Conservation (phyloP, 1,284 basidiomycete genomes). For the Apiotrichum siamense region DNA sequence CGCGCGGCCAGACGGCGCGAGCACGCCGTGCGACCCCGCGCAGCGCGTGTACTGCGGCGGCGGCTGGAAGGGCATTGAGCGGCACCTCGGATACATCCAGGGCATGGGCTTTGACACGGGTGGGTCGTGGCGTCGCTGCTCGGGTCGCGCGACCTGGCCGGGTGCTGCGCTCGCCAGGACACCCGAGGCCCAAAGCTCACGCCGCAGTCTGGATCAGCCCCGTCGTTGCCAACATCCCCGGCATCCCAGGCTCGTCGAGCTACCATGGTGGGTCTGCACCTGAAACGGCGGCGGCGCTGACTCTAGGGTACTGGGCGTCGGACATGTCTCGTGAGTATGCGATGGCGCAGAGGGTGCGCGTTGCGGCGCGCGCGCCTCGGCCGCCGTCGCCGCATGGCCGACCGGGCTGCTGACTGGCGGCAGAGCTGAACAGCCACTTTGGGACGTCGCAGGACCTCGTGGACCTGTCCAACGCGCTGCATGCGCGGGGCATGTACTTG, state of each 20-base stretch:
- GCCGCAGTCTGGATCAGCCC: slow-evolving; percentile 44
- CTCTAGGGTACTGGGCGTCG: slow-evolving; percentile 44
- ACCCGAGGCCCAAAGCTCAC: no score
- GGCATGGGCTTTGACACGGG: slow-evolving; percentile 48
- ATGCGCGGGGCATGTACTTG: slow-evolving; percentile 50
- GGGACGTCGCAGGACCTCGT: slow-evolving; percentile 48
- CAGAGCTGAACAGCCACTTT: slow-evolving; percentile 48
- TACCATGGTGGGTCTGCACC: slow-evolving; percentile 44
- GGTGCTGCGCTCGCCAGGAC: background rate
- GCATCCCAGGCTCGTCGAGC: slow-evolving; percentile 29
- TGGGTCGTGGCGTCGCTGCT: slow-evolving; percentile 14
- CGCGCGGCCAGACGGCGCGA: slow-evolving; percentile 29
- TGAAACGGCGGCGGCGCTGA: slow-evolving; percentile 4
- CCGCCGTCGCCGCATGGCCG: no score
- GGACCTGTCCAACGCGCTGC: slow-evolving; percentile 47
- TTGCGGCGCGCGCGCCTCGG: no score
- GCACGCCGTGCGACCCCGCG: slow-evolving; percentile 25
- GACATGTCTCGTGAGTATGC: slow-evolving; percentile 33
- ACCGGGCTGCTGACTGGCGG: background rate
- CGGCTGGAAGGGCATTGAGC: slow-evolving; percentile 36
- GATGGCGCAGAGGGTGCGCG: background rate
- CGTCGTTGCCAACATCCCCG: slow-evolving; percentile 40
- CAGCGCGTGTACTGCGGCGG: slow-evolving; percentile 42
- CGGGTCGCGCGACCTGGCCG: no score
- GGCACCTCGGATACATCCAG: slow-evolving; percentile 42